These are phyloP conservation scores for Crotalaria pallida DNA, from an alignment of 306 rosid genomes.

Conservation along the genomic window DNA sequence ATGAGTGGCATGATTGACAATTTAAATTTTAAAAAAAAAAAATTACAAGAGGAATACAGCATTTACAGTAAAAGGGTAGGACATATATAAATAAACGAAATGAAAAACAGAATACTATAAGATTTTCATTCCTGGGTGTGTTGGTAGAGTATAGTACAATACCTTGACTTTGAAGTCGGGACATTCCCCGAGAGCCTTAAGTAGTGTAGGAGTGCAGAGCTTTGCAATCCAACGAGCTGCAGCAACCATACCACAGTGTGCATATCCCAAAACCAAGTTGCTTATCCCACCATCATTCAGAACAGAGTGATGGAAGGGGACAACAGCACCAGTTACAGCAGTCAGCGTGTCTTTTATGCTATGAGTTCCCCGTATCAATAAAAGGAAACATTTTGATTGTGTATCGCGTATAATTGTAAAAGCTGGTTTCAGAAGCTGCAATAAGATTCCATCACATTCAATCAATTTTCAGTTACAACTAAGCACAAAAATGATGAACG, in stretches of 20 bases:
- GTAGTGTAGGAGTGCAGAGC: conserved; percentile 59
- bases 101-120: background rate
- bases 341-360: conserved; percentile 84
- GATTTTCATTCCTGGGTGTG: background rate
- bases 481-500: background rate
- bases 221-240: conserved; percentile 86
- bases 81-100: background rate
- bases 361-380: conserved; percentile 82
- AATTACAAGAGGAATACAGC: background rate
- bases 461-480: background rate
- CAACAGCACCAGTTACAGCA: conserved; percentile 78
- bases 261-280: conserved; percentile 75
- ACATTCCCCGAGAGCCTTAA: conserved; percentile 51
- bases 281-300: conserved; percentile 66
- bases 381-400: conserved; percentile 63
- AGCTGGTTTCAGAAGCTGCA: conserved; percentile 85
- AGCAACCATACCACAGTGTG: conserved; percentile 89
- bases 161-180: conserved; percentile 68
- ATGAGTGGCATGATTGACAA: background rate
- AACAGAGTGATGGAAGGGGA: conserved; percentile 80
- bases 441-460: conserved; percentile 19
- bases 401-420: conserved; percentile 63
- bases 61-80: background rate
- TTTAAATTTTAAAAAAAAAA: background rate
- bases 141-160: background rate